Base-by-base conservation (phyloP, 257 asterid genomes). In the Echium plantagineum region DNA sequence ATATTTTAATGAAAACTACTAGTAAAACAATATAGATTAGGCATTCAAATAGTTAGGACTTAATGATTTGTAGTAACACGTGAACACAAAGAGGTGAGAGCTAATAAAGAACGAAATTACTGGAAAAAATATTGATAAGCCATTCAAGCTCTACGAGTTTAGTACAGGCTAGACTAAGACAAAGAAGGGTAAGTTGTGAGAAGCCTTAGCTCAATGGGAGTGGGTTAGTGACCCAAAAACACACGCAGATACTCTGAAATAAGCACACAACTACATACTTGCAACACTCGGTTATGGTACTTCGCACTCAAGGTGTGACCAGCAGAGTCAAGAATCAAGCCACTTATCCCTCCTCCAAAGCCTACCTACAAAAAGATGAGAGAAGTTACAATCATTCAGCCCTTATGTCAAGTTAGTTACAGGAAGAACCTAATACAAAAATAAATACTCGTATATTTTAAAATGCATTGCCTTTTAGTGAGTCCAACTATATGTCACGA, bases 241-340 rank as follows among this genome's bases (percentile, higher is more conserved):
- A 35, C 46, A 35, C 46, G 7, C 42, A n/a, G n/a, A 35, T 7
- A 35, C 46, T 35, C 46, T 35, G 13, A 7, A 7, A 35, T 35
- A 57, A 20, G 58, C 13, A 8, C 3, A 19, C 59, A 61, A 55
- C 8, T 20, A 28, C 77, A 76, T 74, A 87, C 98, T 72, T 91
- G 95, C 73, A 80, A 81, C 68, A 91, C 98, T 79, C 98, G 83
- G 59, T 77, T 81, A 30, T 76, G 94, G 83, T 91, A 91, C 86
- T 91, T 91, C 65, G 81, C 86, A 78, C 97, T 91, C 81, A 88
- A 75, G 22, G 78, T 72, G 63, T 91, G 95, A 71, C 89, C 98
- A 52, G 81, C 81, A 63, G 95, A 81, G 64, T 91, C 98, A 58
- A 91, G 94, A 74, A 81, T 73, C 88, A 91, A 80, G 76, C 85